Evolutionary conservation across 2,329 filamentous ascomycete species (phyloP), one percentile per base, ranked within the genome.

Genomic region (Aschersonia sp.): DNA sequence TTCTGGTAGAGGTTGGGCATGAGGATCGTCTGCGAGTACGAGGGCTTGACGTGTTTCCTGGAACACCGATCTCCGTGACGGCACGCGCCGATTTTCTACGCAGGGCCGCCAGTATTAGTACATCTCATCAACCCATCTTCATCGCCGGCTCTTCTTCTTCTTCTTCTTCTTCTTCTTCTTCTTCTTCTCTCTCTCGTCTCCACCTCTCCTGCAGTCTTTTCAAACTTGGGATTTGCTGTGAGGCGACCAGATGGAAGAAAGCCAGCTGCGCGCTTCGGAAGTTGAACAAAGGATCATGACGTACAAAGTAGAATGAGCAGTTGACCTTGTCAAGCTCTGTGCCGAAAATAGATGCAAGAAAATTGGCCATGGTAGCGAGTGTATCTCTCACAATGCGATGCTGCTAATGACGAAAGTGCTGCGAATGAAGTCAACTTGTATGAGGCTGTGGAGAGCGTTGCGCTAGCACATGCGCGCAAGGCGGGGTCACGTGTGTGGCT

Each of bases 291-390:
- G 30, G 33, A 11, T 11, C 8, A 39, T 14, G 39, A 59, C 65
- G 56, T 62, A 68, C 65, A 52, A 70, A 70, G 81, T 98, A 98
- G 79, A 98, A 98, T 49, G 85, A 92, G 79, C 92, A 96, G 78
- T 97, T 96, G 73, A 96, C 89, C 65, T 90, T 98, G 81, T 98
- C 92, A 69, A 97, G 92, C 77, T 98, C 92, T 32, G 92, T 98
- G 62, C 92, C 92, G 76, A 98, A 98, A 72, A 98, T 98, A 64
- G 88, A 95, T 61, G 92, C 92, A 66, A 98, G 85, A 66, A 96
- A 97, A 75, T 96, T 96, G 62, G 89, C 89, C 89, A 95, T 95
- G 50, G 46, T 42, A 8, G 46, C 44, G 45, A 42, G 44, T 52
- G 48, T 46, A 44, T 46, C 4, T 22, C 22, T 22, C 22, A 22